Percentiles rank a stretch among this genome's conserved stretches.
These are phyloP conservation scores for Lecanicillium sp. DNA, from an alignment of 2,329 filamentous ascomycete species.

Conservation along the genomic window DNA sequence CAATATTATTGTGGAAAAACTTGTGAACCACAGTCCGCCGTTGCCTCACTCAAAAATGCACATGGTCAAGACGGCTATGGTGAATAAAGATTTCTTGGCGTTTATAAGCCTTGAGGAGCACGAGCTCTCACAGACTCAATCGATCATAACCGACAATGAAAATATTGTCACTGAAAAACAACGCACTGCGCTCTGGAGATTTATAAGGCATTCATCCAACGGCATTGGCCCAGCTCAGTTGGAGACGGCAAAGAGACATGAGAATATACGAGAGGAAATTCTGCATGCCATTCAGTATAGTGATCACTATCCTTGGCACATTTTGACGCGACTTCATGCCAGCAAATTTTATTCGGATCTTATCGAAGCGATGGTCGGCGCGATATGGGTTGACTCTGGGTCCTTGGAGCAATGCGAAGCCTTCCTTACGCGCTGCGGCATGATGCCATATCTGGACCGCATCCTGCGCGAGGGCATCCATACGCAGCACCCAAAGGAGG, in stretches of 20 bases:
- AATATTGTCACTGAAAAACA: constrained; percentile 18
- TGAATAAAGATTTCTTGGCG: constrained; percentile 74
- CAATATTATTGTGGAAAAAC: constrained; percentile 59
- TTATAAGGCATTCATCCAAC: constrained; percentile 54
- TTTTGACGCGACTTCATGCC: constrained; percentile 57
- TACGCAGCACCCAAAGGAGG: constrained; percentile 60
- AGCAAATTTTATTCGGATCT: constrained; percentile 81
- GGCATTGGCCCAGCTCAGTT: constrained; percentile 43
- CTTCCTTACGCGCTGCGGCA: constrained; percentile 58
- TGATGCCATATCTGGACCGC: constrained; percentile 57
- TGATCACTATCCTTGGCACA: constrained; percentile 66
- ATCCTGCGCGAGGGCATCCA: constrained; percentile 55
- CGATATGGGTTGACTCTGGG: constrained; percentile 76
- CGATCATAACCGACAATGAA: constrained; percentile 14
- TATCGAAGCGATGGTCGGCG: constrained; percentile 73
- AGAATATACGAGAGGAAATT: constrained; percentile 43
- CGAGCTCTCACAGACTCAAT: constrained; percentile 18
- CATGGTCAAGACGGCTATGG: constrained; percentile 64
- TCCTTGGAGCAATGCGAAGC: constrained; percentile 51
- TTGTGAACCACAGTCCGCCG: constrained; percentile 44
- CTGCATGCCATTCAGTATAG: constrained; percentile 42
- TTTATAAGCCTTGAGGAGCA: constrained; percentile 62
- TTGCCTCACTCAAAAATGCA: constrained; percentile 61
- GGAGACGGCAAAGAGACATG: constrained; percentile 39
- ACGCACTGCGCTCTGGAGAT: constrained; percentile 56